A percentile compares a stretch with the other conserved stretches of the same genome.
Evolutionary conservation across 371 early-diverging fungal species (phyloP).

Genomic region (Mucor velutinosus): DNA sequence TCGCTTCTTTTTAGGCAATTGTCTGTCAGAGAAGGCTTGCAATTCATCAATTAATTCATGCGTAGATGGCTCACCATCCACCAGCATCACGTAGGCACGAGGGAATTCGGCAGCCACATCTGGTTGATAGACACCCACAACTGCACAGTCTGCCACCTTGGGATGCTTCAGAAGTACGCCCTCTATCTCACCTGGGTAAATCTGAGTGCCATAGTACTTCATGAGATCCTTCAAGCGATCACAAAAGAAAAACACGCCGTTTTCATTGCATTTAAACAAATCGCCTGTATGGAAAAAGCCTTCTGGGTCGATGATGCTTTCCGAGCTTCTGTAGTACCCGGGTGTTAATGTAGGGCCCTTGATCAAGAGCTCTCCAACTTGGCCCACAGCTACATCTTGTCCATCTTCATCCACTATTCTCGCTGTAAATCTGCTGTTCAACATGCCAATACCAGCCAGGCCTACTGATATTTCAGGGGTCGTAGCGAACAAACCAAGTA

Average conservation of each 20-base stretch:
- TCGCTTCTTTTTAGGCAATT: conserved; percentile 68
- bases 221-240: conserved; percentile 67
- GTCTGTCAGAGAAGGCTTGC: conserved; percentile 53
- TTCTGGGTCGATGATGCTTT: conserved; percentile 61
- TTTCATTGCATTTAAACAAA: conserved; percentile 56
- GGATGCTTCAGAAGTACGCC: conserved; percentile 65
- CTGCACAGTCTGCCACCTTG: conserved; percentile 69
- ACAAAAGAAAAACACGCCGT: conserved; percentile 59
- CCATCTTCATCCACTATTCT: conserved; percentile 58
- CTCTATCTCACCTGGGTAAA: conserved; percentile 23
- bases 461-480: background rate
- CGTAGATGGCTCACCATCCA: conserved; percentile 12
- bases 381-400: conserved; percentile 42
- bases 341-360: conserved; percentile 77
- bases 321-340: conserved; percentile 62
- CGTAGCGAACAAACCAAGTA: conserved; percentile 18
- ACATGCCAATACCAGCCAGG: conserved; percentile 59
- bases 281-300: conserved; percentile 86
- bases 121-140: conserved; percentile 55
- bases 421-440: conserved; percentile 59
- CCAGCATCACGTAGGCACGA: conserved; percentile 67
- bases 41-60: conserved; percentile 13
- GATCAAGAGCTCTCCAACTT: conserved; percentile 69
- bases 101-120: conserved; percentile 71
- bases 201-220: conserved; percentile 62